Percentiles rank a stretch among this genome's conserved stretches.
Evolutionary conservation across 1,284 basidiomycete species (phyloP).

Genomic region (Takashimella tepidaria): DNA sequence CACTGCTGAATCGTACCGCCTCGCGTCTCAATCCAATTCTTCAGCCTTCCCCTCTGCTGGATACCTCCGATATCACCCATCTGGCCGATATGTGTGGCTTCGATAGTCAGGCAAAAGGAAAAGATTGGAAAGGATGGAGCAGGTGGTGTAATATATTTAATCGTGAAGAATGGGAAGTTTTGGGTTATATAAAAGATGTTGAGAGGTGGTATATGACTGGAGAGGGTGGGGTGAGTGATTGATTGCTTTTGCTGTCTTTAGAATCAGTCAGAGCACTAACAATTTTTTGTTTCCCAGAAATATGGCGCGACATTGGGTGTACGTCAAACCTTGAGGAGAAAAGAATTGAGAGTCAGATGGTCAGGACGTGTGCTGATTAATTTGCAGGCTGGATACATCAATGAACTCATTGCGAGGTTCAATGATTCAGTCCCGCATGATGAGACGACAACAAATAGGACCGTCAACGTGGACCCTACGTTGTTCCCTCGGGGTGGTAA

Average conservation of each 20-base stretch:
- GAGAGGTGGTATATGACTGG: constrained; percentile 65
- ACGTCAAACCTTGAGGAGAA: background rate
- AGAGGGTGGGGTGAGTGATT: constrained; percentile 55
- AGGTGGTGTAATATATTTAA: constrained; percentile 67
- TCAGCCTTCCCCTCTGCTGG: constrained; percentile 58
- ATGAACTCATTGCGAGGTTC: constrained; percentile 76
- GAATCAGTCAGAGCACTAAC: constrained; percentile 6
- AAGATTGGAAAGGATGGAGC: constrained; percentile 51
- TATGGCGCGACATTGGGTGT: constrained; percentile 25
- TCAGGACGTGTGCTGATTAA: background rate
- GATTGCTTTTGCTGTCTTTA: background rate
- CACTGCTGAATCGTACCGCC: constrained; percentile 53
- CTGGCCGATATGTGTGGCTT: constrained; percentile 73
- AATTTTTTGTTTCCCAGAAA: constrained; percentile 28
- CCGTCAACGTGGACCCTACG: constrained; percentile 58
- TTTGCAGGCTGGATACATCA: constrained; percentile 63
- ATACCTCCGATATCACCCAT: constrained; percentile 55
- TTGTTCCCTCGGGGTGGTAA: constrained; percentile 60
- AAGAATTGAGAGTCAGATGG: background rate
- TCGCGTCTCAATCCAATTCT: constrained; percentile 55
- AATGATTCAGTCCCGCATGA: constrained; percentile 59
- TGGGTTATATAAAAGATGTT: constrained; percentile 67
- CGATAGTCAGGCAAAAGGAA: constrained; percentile 54
- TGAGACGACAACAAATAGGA: constrained; percentile 70
- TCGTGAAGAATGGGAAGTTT: constrained; percentile 56